Base-by-base conservation (phyloP, 179 eudicot species). In the Vitellaria paradoxa region DNA sequence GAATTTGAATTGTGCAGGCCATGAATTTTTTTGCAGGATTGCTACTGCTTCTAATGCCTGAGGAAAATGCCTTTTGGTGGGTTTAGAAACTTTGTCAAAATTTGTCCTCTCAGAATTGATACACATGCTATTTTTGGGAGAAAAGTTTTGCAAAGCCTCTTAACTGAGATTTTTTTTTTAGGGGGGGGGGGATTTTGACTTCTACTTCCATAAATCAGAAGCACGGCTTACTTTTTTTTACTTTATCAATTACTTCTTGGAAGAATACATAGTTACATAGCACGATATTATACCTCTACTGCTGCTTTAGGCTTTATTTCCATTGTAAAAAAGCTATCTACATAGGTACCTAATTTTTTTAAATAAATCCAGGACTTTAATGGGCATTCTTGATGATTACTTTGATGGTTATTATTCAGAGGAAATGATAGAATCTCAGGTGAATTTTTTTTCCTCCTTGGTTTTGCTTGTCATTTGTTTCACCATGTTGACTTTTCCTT, bases 1-100 rank as follows among this genome's bases (percentile, higher is more conserved):
- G 70, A 49, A 74, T 56, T 20, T 56, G 46, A 74, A 76, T 9
- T 45, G 18, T 81, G 82, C 91, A 96, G 99, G 99, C 99, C 70
- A 96, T 96, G 99, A 96, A 96, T 84, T 96, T 94, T 85, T 96
- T 96, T 85, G 99, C 99, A 47, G 99, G 93, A 64, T 85, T 96
- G 76, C 81, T 96, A 82, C 82, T 96, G 86, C 99, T 96, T 77
- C 83, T 96, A 78, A 96, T 96, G 99, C 97, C 99, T 0, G 99
- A 96, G 83, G 99, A 96, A 84, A 96, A 96, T 91, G 98, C 99
- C 70, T 96, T 96, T 85, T 96, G 99, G 99, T 96, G 84, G 84
- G 99, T 90, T 79, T 62, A 26, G 62, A 75, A 76, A 72, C 75
- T 79, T 57, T 65, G 64, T 76, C 53, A 55, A 10, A 18, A 53